Evolutionary conservation across 345 rosid genomes (phyloP).

Genomic region (Noccaea bulbosa): DNA sequence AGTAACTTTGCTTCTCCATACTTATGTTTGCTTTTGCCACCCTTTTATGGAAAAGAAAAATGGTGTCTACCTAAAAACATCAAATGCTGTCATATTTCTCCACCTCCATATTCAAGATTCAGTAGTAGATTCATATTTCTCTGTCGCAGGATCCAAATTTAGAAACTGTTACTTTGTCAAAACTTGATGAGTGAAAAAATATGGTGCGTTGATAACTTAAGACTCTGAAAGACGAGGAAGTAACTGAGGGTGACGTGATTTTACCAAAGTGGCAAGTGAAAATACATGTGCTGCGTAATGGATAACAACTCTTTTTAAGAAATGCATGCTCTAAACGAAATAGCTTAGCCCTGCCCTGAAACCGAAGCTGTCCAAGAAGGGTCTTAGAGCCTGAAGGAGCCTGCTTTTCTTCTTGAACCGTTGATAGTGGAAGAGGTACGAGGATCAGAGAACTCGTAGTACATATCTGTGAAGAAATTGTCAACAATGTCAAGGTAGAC

Average conservation of each 20-base stretch:
- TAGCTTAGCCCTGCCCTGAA: not conserved
- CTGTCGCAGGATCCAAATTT: not conserved
- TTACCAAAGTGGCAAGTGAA: conserved; percentile 3
- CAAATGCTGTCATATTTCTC: not conserved
- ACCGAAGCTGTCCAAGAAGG: not conserved
- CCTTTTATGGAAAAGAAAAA: not conserved
- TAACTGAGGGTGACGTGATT: conserved; percentile 2
- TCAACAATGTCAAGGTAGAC: conserved; percentile 82
- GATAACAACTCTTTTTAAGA: conserved; percentile 4
- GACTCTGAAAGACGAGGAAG: conserved; percentile 10
- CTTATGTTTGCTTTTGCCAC: conserved; percentile 18
- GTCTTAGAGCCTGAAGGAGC: conserved; percentile 55
- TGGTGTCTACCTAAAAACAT: conserved; percentile 7
- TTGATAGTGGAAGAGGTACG: conserved; percentile 50
- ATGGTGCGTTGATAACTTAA: conserved; percentile 4
- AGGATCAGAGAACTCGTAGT: conserved; percentile 67
- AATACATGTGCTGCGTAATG: conserved; percentile 6
- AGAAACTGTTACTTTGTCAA: not conserved
- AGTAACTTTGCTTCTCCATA: conserved; percentile 27
- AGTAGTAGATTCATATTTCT: not conserved
- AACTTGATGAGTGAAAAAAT: not conserved
- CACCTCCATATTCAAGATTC: not conserved
- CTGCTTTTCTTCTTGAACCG: conserved; percentile 52
- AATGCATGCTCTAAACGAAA: conserved; percentile 1
- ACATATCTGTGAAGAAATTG: conserved; percentile 80